Percentiles rank a stretch among this genome's conserved stretches.
These are phyloP conservation scores for Mycena sanguinolenta DNA, from an alignment of 768 basidiomycete genomes.

Conservation along the genomic window DNA sequence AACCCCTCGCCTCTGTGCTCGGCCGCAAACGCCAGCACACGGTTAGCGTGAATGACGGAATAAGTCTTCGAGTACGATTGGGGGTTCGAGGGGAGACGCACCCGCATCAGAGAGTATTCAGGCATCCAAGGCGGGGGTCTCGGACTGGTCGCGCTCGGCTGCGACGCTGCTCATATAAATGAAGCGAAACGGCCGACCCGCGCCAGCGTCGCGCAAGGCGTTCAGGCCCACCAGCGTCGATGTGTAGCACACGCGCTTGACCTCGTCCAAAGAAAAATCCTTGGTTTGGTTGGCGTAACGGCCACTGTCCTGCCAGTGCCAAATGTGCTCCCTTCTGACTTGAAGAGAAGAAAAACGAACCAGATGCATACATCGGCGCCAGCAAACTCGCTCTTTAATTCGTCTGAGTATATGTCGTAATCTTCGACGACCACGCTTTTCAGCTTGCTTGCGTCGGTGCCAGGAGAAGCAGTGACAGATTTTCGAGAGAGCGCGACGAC, in stretches of 20 bases:
- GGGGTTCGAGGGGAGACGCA: background rate
- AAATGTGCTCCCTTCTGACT: too few species aligned
- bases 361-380: constrained; percentile 6
- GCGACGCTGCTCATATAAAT: background rate
- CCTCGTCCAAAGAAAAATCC: background rate
- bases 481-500: background rate
- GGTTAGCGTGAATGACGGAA: background rate
- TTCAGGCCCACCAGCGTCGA: background rate
- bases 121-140: background rate
- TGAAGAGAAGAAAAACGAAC: background rate
- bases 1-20: background rate
- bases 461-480: background rate
- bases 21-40: constrained; percentile 4
- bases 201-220: background rate
- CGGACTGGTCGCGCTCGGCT: constrained; percentile 6
- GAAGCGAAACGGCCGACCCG: background rate
- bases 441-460: background rate
- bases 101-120: constrained; percentile 8
- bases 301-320: background rate
- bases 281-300: constrained; percentile 2
- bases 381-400: background rate
- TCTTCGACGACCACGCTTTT: background rate
- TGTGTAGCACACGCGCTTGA: background rate
- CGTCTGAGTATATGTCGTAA: background rate
- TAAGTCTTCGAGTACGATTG: background rate